Evolutionary conservation across 345 rosid species (phyloP), one percentile per base, ranked within the genome.

Genomic region (Eucalyptus polybractea): DNA sequence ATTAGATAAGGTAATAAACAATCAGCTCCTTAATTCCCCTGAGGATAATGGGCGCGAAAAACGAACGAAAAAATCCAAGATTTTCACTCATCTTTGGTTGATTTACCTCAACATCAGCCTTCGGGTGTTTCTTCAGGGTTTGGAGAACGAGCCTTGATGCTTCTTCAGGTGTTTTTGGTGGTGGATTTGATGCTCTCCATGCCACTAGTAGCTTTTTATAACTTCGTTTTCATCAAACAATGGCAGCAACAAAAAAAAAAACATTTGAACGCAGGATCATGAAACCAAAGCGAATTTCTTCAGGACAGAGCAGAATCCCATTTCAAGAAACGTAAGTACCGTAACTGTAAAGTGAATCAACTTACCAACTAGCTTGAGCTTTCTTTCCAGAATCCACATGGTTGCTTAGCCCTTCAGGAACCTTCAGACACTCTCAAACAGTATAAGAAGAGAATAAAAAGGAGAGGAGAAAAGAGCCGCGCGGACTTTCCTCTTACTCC

Each of bases 321-420:
- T 40, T 56, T 25, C 80, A n/a, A 87, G 65, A 53, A 87, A 33
- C 16, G 7, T 8, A 27, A 51, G 24, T 31, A 8, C 16, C 13
- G 50, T 6, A 16, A 29, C 16, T 40, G 37, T 33, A 42, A 80
- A 76, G 47, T 56, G n/a, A 45, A 67, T 40, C 51, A n/a, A 51
- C 19, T 93, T 95, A 96, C 99, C 99, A 98, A 86, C 93, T 96
- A 81, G 98, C 98, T 90, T 98, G 99, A 92, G 99, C 97, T 88
- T 94, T 95, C 95, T 87, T 94, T 27, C 96, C 95, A 47, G 99
- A 96, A 7, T 91, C 94, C 88, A 97, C 98, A 87, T 93, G 94
- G 85, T 92, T 90, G 76, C 92, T 92, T 58, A 98, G 98, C 53
- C 90, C 94, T 88, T 95, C 96, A 80, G 99, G 99, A 83, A 97